Evolutionary conservation across 306 rosid genomes (phyloP), one percentile per base, ranked within the genome.

Genomic region (Lathyrus aphaca): DNA sequence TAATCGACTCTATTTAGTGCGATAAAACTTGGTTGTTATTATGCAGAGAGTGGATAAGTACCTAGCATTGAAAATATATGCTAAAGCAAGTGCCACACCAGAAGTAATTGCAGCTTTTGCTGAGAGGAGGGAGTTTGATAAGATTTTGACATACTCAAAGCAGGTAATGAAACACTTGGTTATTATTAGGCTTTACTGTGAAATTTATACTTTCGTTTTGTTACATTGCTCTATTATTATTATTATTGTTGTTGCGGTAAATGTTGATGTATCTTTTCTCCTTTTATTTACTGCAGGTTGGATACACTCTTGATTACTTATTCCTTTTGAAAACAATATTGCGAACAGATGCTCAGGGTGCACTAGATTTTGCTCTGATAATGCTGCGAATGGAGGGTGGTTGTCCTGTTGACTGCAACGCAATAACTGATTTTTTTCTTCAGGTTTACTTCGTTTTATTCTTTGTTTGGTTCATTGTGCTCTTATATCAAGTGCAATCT

Each of bases 341-440:
- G 69, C 88, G 91, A 10, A 74, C 96, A 27, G 96, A 92, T 66
- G 86, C 98, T 15, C 96, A 87, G 97, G 96, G 97, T 71, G 97
- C 97, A 51, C 95, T 92, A 70, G 89, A 92, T 84, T 92, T 92
- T 81, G 96, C 96, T 56, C 77, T 92, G 65, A 87, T 92, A 96
- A 92, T 92, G 97, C 82, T 96, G 55, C 96, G 89, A 92, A 89
- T 89, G 97, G 97, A 92, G 65, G 95, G 96, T 64, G 97, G 96
- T 64, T 89, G 97, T 73, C 98, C 98, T 6, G 67, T 92, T 70
- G 98, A 92, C 81, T 92, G 87, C 82, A 92, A 89, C 77, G 87
- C 95, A 44, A 92, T 92, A 72, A 81, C 97, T 2, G 97, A 92
- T 81, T 92, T 92, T 59, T 92, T 92, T 80, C 97, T 92, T 81